Conservation (phyloP, 345 rosid species). For the Populus davidiana region DNA sequence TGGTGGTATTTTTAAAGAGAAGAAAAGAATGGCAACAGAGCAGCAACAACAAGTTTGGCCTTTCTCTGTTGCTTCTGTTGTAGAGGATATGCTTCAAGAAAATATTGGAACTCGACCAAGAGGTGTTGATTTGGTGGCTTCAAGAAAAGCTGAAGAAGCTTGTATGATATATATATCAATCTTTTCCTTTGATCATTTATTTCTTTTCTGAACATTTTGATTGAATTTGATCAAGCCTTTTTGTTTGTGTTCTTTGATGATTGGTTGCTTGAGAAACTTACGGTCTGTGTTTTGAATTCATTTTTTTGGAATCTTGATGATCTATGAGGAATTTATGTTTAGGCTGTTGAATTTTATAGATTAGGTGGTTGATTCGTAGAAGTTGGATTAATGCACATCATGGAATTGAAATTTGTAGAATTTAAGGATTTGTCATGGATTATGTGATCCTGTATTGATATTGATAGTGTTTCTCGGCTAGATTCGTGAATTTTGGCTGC, state of each 20-base stretch:
- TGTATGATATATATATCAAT: slow-evolving; percentile 40
- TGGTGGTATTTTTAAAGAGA: not conserved
- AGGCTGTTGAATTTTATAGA: not conserved
- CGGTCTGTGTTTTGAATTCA: not conserved
- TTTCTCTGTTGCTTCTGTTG: slow-evolving; percentile 58
- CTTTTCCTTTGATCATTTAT: not conserved
- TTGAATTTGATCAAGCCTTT: not conserved
- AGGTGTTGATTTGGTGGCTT: slow-evolving; percentile 43
- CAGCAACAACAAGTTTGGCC: slow-evolving; percentile 26
- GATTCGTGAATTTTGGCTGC: not conserved
- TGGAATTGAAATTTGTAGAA: not conserved
- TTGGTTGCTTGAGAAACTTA: not conserved
- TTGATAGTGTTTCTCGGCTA: not conserved
- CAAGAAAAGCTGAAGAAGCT: slow-evolving; percentile 65
- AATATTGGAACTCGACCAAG: slow-evolving; percentile 35
- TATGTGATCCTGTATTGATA: not conserved
- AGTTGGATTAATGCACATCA: not conserved
- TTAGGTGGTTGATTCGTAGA: not conserved
- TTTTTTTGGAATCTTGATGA: not conserved
- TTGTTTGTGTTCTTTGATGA: not conserved
- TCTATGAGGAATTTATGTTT: not conserved
- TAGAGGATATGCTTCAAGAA: slow-evolving; percentile 76
- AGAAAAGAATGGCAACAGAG: slow-evolving; percentile 48
- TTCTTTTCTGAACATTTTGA: not conserved
- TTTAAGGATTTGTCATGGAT: not conserved